Conservation (phyloP, 805 yeast genomes). For the Candida pseudofarinosa region DNA sequence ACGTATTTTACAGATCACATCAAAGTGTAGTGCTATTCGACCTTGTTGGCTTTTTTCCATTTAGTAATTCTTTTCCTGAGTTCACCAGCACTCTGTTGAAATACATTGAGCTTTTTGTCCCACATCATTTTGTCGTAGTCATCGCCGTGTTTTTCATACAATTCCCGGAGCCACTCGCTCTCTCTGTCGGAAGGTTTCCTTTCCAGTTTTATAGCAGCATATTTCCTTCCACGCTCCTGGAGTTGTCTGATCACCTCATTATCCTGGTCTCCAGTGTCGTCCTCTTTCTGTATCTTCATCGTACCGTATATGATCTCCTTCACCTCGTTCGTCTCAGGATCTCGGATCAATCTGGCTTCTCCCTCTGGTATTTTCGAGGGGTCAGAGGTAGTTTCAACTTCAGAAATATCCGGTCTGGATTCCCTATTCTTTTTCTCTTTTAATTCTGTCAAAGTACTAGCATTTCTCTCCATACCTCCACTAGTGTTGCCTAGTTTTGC, state of each 20-base stretch:
- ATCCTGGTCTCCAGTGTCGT: constrained; percentile 24
- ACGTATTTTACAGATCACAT: neutral
- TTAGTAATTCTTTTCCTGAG: constrained; percentile 64
- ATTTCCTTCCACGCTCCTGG: constrained; percentile 44
- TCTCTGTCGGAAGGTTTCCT: constrained; percentile 70
- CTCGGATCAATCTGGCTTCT: constrained; percentile 72
- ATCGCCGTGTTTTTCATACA: constrained; percentile 79
- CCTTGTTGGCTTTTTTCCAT: constrained; percentile 55
- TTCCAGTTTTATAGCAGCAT: constrained; percentile 48
- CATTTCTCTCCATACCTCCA: constrained; percentile 74
- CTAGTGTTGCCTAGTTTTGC: constrained; percentile 62
- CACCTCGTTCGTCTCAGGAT: constrained; percentile 61
- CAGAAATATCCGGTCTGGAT: constrained; percentile 29
- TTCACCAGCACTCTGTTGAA: constrained; percentile 84
- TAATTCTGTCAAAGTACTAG: constrained; percentile 35
- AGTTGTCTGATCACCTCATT: constrained; percentile 67
- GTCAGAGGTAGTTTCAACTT: constrained; percentile 42
- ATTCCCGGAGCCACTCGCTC: constrained; percentile 58
- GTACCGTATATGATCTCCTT: constrained; percentile 67
- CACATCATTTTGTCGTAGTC: constrained; percentile 87
- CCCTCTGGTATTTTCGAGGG: constrained; percentile 69
- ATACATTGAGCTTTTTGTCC: constrained; percentile 80
- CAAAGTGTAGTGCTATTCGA: constrained; percentile 7
- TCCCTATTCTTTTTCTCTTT: constrained; percentile 11
- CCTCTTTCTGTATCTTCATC: constrained; percentile 31